phyloP scores from a whole-genome alignment of 176 grass and related monocot species.

The Oryza glaberrima region DNA sequence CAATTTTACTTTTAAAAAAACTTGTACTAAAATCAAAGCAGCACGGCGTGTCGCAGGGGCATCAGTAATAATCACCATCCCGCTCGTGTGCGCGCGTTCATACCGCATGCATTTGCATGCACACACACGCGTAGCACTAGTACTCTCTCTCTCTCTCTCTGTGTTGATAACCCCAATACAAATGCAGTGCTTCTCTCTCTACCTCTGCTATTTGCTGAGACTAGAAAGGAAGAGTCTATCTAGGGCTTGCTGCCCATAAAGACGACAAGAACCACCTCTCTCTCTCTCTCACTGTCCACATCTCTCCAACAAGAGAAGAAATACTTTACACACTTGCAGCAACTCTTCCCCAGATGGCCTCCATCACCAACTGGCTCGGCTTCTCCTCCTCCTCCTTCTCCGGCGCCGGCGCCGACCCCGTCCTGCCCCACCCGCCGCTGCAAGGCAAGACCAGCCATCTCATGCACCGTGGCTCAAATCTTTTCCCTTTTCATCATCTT shows the following conservation, averaged over 20 bases:
- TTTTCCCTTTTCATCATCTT: neutral
- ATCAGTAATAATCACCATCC: neutral
- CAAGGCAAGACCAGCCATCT: neutral
- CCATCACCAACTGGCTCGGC: slow-evolving; percentile 70
- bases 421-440: neutral
- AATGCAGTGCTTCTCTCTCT: neutral
- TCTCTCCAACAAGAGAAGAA: neutral
- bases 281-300: neutral
- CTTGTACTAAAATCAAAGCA: neutral
- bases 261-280: slow-evolving; percentile 14
- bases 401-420: neutral
- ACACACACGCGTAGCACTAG: neutral
- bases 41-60: neutral
- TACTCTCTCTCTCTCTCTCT: neutral
- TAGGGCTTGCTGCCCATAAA: slow-evolving; percentile 49
- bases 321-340: neutral
- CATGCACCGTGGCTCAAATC: neutral
- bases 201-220: neutral
- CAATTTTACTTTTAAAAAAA: too few relatives aligned
- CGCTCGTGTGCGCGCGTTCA: neutral
- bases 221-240: slow-evolving; percentile 36
- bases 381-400: slow-evolving; percentile 54
- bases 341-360: slow-evolving; percentile 41
- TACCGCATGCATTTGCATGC: neutral
- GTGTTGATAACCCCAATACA: neutral